phyloP scores from a whole-genome alignment of 345 rosid species.

The Salix purpurea region DNA sequence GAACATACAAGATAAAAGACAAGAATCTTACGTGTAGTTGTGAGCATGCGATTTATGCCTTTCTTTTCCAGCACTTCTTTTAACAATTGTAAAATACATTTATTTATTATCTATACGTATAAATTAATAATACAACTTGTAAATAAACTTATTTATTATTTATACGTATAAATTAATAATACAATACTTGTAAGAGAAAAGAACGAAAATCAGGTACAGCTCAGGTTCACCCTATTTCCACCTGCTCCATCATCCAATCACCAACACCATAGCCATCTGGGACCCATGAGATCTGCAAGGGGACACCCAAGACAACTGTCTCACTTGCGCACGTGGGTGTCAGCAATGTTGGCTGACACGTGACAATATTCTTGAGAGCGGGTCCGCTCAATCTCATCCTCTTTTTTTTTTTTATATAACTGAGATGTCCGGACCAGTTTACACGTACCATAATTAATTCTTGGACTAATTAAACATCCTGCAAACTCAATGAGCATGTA shows the following conservation, averaged over 20 bases:
- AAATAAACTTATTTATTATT: not conserved
- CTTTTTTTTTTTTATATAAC: too few relatives aligned
- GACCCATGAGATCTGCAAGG: not conserved
- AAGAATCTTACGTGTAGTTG: too few relatives aligned
- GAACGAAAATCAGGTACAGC: constrained; percentile 2
- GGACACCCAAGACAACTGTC: not conserved
- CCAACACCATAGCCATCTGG: not conserved
- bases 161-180: too few relatives aligned
- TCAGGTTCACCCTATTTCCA: not conserved
- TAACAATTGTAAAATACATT: too few relatives aligned
- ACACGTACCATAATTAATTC: too few relatives aligned
- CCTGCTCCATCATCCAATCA: not conserved
- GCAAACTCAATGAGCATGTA: too few relatives aligned
- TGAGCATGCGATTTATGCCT: too few relatives aligned
- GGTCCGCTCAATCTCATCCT: too few relatives aligned
- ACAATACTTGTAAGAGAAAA: not conserved
- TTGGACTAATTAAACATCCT: too few relatives aligned
- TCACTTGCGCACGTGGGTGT: not conserved
- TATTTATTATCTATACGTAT: not conserved
- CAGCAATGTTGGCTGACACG: not conserved
- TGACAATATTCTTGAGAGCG: not conserved
- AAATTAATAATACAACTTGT: not conserved
- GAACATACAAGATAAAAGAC: too few relatives aligned
- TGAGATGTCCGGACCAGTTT: too few relatives aligned
- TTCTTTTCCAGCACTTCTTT: too few relatives aligned